phyloP scores from a whole-genome alignment of 768 basidiomycete genomes.

The Pulveroboletus sp. region DNA sequence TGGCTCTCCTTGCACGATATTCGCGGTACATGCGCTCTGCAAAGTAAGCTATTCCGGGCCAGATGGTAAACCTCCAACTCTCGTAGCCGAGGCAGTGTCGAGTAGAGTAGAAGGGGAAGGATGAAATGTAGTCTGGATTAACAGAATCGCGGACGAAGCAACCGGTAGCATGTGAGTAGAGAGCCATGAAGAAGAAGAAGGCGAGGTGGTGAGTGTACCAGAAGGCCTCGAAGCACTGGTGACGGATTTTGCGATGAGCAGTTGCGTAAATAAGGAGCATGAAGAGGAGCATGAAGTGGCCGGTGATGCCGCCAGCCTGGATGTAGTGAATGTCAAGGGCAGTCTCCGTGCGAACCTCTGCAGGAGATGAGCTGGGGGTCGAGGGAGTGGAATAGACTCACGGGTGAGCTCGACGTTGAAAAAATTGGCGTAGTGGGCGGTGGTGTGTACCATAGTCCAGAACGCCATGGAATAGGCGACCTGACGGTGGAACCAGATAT shows the following conservation, averaged over 20 bases:
- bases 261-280: slow-evolving; percentile 93
- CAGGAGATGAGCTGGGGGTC: background rate
- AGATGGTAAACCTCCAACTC: slow-evolving; percentile 89
- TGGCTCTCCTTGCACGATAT: slow-evolving; percentile 72
- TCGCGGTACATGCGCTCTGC: slow-evolving; percentile 83
- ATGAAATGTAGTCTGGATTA: slow-evolving; percentile 58
- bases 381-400: slow-evolving; percentile 32
- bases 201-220: slow-evolving; percentile 96
- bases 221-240: slow-evolving; percentile 91
- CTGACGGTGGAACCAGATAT: slow-evolving; percentile 93
- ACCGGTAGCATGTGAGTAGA: slow-evolving; percentile 87
- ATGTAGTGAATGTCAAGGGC: slow-evolving; percentile 86
- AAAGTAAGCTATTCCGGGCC: slow-evolving; percentile 88
- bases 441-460: slow-evolving; percentile 89
- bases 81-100: slow-evolving; percentile 88
- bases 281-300: slow-evolving; percentile 91
- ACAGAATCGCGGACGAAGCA: slow-evolving; percentile 91
- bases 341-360: slow-evolving; percentile 74
- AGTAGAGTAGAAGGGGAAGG: slow-evolving; percentile 86
- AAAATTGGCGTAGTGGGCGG: slow-evolving; percentile 92
- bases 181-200: slow-evolving; percentile 89
- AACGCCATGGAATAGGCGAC: slow-evolving; percentile 94
- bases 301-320: slow-evolving; percentile 88
- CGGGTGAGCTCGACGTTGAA: slow-evolving; percentile 86
- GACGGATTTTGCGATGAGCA: slow-evolving; percentile 82